Base-by-base conservation (phyloP, 2,329 filamentous ascomycete genomes). In the Blastomyces percursus region DNA sequence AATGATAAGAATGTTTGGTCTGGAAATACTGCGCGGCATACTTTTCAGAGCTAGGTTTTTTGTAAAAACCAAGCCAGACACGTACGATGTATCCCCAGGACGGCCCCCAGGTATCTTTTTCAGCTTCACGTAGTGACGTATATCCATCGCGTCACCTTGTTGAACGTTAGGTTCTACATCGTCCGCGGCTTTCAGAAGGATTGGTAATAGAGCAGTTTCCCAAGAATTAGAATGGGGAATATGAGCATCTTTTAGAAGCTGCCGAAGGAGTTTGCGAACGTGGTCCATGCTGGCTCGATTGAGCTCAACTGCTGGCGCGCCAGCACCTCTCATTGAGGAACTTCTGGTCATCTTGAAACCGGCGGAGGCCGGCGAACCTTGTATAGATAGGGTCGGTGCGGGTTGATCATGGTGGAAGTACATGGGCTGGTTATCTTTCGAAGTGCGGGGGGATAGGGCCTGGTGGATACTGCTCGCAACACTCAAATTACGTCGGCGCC, bases 11-110 rank as follows among this genome's bases (percentile, higher is more conserved):
- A 99, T 94, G 40, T 91, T 86, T 2, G 94, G 94, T 61, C 90
- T 87, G 14, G 82, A 75, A 65, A 97, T 94, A 66, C 86, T 90
- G 63, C 94, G 85, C 21, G 90, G 87, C 94, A 99, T 99, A 74
- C 89, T 96, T 73, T 99, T 99, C 60, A 97, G 78, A 0, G 95
- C 94, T 59, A 99, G 79, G 66, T 99, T 99, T 73, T 99, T 99
- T 14, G 91, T 94, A 73, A 99, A 99, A 1, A 99, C 92, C 9
- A 99, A 87, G 0, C 94, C 95, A 11, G 94, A 96, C 19, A 97
- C 88, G 73, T 99, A 99, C n/a, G 88, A 87, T 7, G 93, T 97
- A 74, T 99, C 93, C 30, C 90, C 86, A 21, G 93, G 92, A 66
- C 84, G 88, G 19, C 92, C 93, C 19, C 94, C 93, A 0, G 92